Conservation (phyloP, 148 eudicot genomes). For the Spergularia marina region DNA sequence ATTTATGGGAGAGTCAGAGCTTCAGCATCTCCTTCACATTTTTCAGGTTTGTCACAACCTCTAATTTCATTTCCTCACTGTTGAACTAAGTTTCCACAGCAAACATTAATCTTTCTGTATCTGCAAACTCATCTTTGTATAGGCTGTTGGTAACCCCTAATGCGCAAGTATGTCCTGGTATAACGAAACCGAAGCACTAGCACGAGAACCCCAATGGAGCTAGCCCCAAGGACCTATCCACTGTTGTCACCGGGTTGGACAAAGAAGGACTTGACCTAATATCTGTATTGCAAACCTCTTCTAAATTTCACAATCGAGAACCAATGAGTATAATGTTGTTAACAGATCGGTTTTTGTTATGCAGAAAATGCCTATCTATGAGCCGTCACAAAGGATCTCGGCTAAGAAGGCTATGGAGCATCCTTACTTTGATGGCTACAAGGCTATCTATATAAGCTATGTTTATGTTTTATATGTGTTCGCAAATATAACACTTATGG, state of each 20-base stretch:
- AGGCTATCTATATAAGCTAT: too few relatives aligned
- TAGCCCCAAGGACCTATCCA: conserved; percentile 59
- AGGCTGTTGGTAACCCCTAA: conserved; percentile 91
- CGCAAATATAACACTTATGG: too few relatives aligned
- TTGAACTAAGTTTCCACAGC: background rate
- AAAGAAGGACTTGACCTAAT: conserved; percentile 61
- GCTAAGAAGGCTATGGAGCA: conserved; percentile 96
- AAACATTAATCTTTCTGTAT: background rate
- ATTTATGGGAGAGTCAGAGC: conserved; percentile 79
- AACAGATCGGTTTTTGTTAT: conserved; percentile 1
- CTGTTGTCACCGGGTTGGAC: conserved; percentile 66
- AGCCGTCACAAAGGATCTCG: conserved; percentile 77
- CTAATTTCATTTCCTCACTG: background rate
- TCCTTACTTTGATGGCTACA: conserved; percentile 57
- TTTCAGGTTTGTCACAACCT: conserved; percentile 53
- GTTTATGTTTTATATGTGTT: too few relatives aligned
- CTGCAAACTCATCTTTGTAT: background rate
- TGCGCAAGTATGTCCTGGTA: conserved; percentile 89
- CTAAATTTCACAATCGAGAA: background rate
- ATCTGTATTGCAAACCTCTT: conserved; percentile 28
- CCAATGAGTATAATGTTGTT: background rate
- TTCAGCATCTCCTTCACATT: conserved; percentile 98
- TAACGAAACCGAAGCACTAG: conserved; percentile 79
- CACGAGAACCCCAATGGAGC: conserved; percentile 91
- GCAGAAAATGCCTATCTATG: conserved; percentile 86